Percentiles rank a stretch among this genome's conserved stretches.
Conservation (phyloP, 306 rosid species). For the Phaseolus lunatus region DNA sequence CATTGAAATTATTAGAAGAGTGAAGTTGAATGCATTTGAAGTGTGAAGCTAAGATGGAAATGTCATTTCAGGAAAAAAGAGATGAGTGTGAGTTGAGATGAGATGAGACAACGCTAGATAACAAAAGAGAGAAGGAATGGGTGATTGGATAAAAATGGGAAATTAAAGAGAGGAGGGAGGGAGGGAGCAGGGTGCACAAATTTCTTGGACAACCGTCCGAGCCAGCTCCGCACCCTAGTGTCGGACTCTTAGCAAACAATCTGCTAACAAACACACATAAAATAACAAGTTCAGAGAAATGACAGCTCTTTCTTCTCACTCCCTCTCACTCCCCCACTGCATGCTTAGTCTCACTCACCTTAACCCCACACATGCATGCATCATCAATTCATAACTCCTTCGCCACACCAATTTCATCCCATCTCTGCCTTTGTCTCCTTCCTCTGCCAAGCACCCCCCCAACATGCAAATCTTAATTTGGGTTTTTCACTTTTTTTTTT, state of each 20-base stretch:
- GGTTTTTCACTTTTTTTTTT: not conserved
- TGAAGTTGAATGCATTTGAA: too few relatives aligned
- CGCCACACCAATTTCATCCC: slow-evolving; percentile 34
- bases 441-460: slow-evolving; percentile 43
- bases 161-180: slow-evolving; percentile 22
- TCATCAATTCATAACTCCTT: not conserved
- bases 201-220: slow-evolving; percentile 52
- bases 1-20: too few relatives aligned
- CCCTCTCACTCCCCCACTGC: not conserved
- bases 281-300: slow-evolving; percentile 48
- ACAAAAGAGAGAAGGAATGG: slow-evolving; percentile 23
- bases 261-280: slow-evolving; percentile 28
- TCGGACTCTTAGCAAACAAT: slow-evolving; percentile 63
- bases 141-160: slow-evolving; percentile 30
- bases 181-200: slow-evolving; percentile 55
- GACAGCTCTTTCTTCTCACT: slow-evolving; percentile 57
- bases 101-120: not conserved
- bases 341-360: slow-evolving; percentile 27
- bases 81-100: not conserved
- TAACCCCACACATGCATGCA: not conserved
- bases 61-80: slow-evolving; percentile 11
- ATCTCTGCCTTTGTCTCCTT: slow-evolving; percentile 61
- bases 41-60: slow-evolving; percentile 18
- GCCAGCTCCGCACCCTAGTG: slow-evolving; percentile 61
- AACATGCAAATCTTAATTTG: slow-evolving; percentile 37